Evolutionary conservation across 805 yeast genomes (phyloP).

Genomic region (Metschnikowia bowlesiae): DNA sequence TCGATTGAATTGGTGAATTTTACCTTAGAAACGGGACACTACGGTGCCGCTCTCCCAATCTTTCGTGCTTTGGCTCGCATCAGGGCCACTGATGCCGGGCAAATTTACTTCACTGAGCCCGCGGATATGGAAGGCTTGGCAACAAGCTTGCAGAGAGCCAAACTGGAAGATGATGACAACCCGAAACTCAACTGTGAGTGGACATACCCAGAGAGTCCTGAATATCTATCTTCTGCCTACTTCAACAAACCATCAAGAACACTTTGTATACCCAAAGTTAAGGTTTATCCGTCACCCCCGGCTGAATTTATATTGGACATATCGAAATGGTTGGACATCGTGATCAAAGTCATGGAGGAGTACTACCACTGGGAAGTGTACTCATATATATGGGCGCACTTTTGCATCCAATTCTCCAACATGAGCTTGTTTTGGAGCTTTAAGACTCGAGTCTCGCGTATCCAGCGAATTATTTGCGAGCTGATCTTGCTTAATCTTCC

Average conservation of each 20-base stretch:
- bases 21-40: conserved; percentile 32
- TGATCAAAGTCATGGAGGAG: conserved; percentile 45
- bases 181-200: conserved; percentile 32
- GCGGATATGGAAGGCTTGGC: conserved; percentile 64
- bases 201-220: conserved; percentile 57
- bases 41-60: conserved; percentile 41
- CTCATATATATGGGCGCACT: conserved; percentile 60
- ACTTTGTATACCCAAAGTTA: not conserved
- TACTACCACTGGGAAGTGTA: conserved; percentile 69
- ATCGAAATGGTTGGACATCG: conserved; percentile 48
- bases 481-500: conserved; percentile 54
- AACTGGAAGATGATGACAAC: conserved; percentile 14
- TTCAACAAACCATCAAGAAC: conserved; percentile 38
- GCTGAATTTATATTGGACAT: conserved; percentile 33
- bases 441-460: conserved; percentile 32
- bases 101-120: conserved; percentile 49
- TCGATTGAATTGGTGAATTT: conserved; percentile 34
- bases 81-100: conserved; percentile 43
- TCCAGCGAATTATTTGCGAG: conserved; percentile 51
- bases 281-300: not conserved
- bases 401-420: conserved; percentile 67
- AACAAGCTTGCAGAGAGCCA: conserved; percentile 51
- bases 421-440: conserved; percentile 46
- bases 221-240: conserved; percentile 43
- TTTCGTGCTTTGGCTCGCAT: conserved; percentile 52